Evolutionary conservation across 495 filamentous ascomycete genomes (phyloP).

Genomic region (Hyaloscypha finlandica): DNA sequence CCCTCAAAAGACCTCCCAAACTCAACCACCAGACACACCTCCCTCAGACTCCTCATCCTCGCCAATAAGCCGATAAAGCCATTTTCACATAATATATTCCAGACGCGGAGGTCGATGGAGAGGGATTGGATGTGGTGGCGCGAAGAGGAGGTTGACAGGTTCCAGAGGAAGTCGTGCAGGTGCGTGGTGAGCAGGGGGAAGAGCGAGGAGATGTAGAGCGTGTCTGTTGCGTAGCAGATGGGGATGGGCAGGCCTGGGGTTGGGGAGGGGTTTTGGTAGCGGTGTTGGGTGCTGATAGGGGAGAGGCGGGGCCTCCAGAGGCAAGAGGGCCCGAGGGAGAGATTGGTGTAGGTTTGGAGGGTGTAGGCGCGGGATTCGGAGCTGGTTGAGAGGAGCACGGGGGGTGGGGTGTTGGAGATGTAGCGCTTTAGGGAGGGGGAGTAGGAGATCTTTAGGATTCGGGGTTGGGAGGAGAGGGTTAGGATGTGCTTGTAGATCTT

Average conservation of each 20-base stretch:
- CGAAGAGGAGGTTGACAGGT: conserved; percentile 18
- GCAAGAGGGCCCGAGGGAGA: conserved; percentile 4
- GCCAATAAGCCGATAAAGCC: conserved; percentile 24
- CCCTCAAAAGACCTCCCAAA: conserved; percentile 22
- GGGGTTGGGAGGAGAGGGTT: conserved; percentile 1
- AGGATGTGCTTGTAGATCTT: conserved; percentile 6
- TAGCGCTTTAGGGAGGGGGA: conserved; percentile 21
- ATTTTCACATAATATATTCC: conserved; percentile 26
- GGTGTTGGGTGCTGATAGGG: background rate
- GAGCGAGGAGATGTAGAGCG: conserved; percentile 24
- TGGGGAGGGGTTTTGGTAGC: background rate
- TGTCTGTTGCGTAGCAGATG: conserved; percentile 13
- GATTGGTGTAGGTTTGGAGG: conserved; percentile 2
- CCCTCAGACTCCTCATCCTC: conserved; percentile 20
- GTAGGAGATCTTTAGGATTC: conserved; percentile 30
- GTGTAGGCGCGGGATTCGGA: conserved; percentile 21
- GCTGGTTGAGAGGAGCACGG: conserved; percentile 22
- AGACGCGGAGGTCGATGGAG: conserved; percentile 24
- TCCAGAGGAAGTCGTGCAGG: conserved; percentile 19
- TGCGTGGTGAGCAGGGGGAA: conserved; percentile 6
- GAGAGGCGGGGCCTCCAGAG: background rate
- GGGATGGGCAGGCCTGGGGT: conserved; percentile 15
- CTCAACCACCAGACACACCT: conserved; percentile 29
- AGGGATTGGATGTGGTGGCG: conserved; percentile 21
- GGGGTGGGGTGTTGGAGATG: conserved; percentile 23